Evolutionary conservation across 495 filamentous ascomycete genomes (phyloP).

Genomic region (Neurospora discreta): DNA sequence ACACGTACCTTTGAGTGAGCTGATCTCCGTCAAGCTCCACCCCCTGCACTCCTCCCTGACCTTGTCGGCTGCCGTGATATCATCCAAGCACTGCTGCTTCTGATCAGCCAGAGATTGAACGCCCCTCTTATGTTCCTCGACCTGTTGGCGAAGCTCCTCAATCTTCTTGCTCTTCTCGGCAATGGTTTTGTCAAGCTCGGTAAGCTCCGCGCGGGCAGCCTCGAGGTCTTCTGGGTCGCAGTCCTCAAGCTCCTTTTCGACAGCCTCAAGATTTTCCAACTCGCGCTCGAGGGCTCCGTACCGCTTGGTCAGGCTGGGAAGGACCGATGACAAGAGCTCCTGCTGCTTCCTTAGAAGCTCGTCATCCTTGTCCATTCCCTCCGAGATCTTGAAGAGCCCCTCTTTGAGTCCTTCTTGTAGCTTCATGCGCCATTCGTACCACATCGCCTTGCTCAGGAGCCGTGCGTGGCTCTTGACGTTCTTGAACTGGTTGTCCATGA

Average conservation of each 20-base stretch:
- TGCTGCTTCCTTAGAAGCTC: slow-evolving; percentile 55
- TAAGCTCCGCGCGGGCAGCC: slow-evolving; percentile 51
- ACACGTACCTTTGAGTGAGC: slow-evolving; percentile 53
- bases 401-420: slow-evolving; percentile 74
- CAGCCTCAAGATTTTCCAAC: slow-evolving; percentile 51
- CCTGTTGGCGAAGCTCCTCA: slow-evolving; percentile 47
- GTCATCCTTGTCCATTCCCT: slow-evolving; percentile 70
- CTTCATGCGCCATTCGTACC: slow-evolving; percentile 97
- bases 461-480: slow-evolving; percentile 90
- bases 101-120: slow-evolving; percentile 49
- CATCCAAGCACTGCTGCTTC: slow-evolving; percentile 55
- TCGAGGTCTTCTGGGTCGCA: slow-evolving; percentile 71
- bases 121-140: slow-evolving; percentile 49
- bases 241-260: slow-evolving; percentile 64
- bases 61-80: slow-evolving; percentile 75
- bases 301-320: slow-evolving; percentile 54
- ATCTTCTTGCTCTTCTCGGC: slow-evolving; percentile 55
- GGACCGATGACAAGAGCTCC: slow-evolving; percentile 45
- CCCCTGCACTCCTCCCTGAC: slow-evolving; percentile 79
- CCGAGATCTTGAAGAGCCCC: slow-evolving; percentile 59
- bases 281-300: slow-evolving; percentile 49
- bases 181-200: slow-evolving; percentile 53
- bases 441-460: slow-evolving; percentile 81
- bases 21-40: slow-evolving; percentile 74
- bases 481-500: slow-evolving; percentile 95